phyloP scores from a whole-genome alignment of 2,329 filamentous ascomycete species.

The Fusarium duplospermum region DNA sequence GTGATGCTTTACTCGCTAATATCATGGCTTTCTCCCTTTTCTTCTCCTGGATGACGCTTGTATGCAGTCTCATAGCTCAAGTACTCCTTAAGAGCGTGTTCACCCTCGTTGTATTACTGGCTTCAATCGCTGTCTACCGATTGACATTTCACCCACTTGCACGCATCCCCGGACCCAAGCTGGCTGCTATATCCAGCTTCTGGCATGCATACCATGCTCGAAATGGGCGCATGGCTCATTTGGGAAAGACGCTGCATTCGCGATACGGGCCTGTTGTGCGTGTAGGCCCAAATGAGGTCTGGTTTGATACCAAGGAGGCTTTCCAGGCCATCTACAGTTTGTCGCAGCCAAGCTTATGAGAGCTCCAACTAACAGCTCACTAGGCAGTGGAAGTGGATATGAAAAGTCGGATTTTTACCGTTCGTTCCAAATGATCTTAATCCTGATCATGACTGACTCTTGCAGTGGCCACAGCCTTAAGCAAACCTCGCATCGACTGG shows the following conservation, averaged over 20 bases:
- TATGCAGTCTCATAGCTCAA: not conserved
- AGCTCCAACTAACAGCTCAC: not conserved
- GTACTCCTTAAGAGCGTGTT: not conserved
- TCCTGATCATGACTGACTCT: not conserved
- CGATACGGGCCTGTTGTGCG: conserved; percentile 64
- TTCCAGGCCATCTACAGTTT: conserved; percentile 61
- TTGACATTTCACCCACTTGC: conserved; percentile 58
- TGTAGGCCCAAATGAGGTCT: conserved; percentile 65
- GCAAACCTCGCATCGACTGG: conserved; percentile 57
- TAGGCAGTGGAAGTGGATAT: conserved; percentile 60
- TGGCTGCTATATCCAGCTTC: conserved; percentile 59
- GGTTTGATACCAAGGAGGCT: conserved; percentile 61
- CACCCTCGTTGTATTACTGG: conserved; percentile 28
- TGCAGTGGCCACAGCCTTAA: conserved; percentile 61
- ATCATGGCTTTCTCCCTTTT: conserved; percentile 20
- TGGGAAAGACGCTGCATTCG: conserved; percentile 58
- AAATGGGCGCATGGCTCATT: conserved; percentile 54
- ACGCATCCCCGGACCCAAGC: conserved; percentile 57
- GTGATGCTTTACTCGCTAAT: conserved; percentile 21
- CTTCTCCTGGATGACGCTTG: conserved; percentile 1
- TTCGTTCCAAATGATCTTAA: conserved; percentile 42
- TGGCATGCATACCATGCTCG: conserved; percentile 62
- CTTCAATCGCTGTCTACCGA: conserved; percentile 50
- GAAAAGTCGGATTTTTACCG: conserved; percentile 66
- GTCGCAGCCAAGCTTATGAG: conserved; percentile 13